phyloP scores from a whole-genome alignment of 176 grass and related monocot genomes.

The Alopecurus myosuroides region DNA sequence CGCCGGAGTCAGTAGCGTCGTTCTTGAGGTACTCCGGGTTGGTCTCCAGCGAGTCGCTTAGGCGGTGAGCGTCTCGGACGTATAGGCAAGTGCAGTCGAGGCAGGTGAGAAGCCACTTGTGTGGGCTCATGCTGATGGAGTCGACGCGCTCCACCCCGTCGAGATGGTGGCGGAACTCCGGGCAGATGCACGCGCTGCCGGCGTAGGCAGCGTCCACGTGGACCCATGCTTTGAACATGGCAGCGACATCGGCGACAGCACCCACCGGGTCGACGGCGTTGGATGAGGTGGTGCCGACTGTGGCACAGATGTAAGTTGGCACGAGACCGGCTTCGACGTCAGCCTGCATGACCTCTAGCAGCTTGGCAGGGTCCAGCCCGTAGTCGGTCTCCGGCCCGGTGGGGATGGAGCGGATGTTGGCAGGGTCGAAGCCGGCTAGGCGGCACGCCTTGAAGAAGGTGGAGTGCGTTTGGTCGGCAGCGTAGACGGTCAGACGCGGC shows the following conservation, averaged over 20 bases:
- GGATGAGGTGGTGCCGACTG: background rate
- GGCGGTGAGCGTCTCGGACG: background rate
- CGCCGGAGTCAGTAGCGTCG: background rate
- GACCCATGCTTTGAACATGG: background rate
- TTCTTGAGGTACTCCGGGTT: background rate
- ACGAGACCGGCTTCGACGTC: background rate
- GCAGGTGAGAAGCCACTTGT: slow-evolving; percentile 4
- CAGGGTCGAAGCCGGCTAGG: background rate
- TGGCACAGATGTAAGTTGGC: background rate
- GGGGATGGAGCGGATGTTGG: background rate
- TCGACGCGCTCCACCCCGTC: background rate
- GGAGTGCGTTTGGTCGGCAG: background rate
- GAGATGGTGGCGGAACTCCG: background rate
- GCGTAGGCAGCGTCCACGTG: background rate
- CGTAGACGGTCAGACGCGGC: background rate
- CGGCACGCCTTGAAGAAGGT: slow-evolving; percentile 1
- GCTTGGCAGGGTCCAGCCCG: background rate
- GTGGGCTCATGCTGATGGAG: background rate
- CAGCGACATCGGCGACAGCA: background rate
- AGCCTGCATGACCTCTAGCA: background rate
- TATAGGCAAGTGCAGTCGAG: background rate
- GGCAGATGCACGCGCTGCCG: background rate
- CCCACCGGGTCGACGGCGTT: background rate
- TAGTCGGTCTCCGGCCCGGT: background rate
- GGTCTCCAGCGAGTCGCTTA: background rate